These are phyloP conservation scores for Alternaria solani DNA, from an alignment of 2,329 filamentous ascomycete species.

Conservation along the genomic window DNA sequence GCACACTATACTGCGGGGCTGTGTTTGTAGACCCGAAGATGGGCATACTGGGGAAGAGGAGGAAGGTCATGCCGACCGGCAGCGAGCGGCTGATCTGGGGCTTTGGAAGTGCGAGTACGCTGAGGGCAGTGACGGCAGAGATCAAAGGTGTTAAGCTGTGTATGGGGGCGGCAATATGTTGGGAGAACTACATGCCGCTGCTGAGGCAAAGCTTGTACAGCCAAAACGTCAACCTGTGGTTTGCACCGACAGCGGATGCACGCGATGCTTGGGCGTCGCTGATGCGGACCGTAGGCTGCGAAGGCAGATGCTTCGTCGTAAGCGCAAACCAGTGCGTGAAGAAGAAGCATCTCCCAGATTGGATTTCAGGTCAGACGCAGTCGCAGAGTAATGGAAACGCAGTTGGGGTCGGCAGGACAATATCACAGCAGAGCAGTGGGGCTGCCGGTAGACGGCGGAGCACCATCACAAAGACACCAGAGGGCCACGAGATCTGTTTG, in stretches of 20 bases:
- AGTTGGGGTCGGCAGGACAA: constrained; percentile 8
- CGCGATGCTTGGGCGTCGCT: constrained; percentile 82
- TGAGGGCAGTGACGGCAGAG: constrained; percentile 78
- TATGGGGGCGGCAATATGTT: constrained; percentile 88
- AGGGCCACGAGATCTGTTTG: constrained; percentile 58
- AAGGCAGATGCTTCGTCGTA: constrained; percentile 86
- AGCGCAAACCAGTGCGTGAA: constrained; percentile 84
- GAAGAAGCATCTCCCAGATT: constrained; percentile 64
- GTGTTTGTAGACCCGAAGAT: constrained; percentile 80
- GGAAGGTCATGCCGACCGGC: constrained; percentile 93
- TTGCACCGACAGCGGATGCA: constrained; percentile 87
- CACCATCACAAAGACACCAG: constrained; percentile 51
- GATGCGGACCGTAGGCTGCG: constrained; percentile 82
- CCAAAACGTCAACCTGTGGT: constrained; percentile 90
- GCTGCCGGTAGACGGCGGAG: constrained; percentile 46
- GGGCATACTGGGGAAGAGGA: constrained; percentile 81
- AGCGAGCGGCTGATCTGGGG: constrained; percentile 88
- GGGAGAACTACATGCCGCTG: constrained; percentile 96
- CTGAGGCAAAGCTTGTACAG: constrained; percentile 83
- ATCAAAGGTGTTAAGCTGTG: constrained; percentile 83
- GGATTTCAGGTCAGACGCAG: constrained; percentile 56
- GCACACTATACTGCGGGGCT: constrained; percentile 82
- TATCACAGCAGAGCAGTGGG: constrained; percentile 12
- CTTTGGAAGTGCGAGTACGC: constrained; percentile 79
- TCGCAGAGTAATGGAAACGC: constrained; percentile 5